Evolutionary conservation across 192 early-diverging fungal genomes (phyloP).

Genomic region (Umbelopsis sp.): DNA sequence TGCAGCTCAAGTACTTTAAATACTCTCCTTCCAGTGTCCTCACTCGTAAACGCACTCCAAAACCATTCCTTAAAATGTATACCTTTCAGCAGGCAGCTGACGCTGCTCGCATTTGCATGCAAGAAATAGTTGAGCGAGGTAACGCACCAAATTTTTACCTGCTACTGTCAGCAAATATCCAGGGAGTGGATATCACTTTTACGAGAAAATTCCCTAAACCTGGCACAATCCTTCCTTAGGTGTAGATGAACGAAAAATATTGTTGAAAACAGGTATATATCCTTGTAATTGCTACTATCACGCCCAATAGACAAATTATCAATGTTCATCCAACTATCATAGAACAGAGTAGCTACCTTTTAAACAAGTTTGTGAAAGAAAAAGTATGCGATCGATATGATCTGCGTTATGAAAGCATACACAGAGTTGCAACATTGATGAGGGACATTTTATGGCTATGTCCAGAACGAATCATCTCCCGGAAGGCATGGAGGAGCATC

Average conservation of each 20-base stretch:
- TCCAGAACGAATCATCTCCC: conserved; percentile 33
- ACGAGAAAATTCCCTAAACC: conserved; percentile 3
- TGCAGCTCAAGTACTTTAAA: too few species aligned
- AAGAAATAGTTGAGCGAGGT: conserved; percentile 29
- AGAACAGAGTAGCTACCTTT: conserved; percentile 35
- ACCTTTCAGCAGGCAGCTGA: conserved; percentile 27
- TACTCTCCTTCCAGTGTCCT: too few species aligned
- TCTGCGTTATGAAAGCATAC: conserved; percentile 23
- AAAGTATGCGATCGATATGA: conserved; percentile 26
- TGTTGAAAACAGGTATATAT: conserved; percentile 35
- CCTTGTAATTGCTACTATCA: neutral
- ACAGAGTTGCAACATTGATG: conserved; percentile 36
- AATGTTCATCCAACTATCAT: neutral
- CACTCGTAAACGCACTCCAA: too few species aligned
- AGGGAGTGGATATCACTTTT: neutral
- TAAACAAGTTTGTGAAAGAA: conserved; percentile 34
- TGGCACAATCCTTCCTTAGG: conserved; percentile 22
- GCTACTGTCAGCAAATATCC: neutral
- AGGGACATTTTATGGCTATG: conserved; percentile 36
- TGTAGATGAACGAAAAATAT: conserved; percentile 33
- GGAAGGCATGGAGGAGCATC: conserved; percentile 36
- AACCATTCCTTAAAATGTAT: conserved; percentile 18
- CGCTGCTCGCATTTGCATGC: conserved; percentile 28
- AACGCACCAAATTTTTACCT: neutral
- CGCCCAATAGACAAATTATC: neutral